These are phyloP conservation scores for Geotrichum cucujoidarum DNA, from an alignment of 1,139 yeast species.

Conservation along the genomic window DNA sequence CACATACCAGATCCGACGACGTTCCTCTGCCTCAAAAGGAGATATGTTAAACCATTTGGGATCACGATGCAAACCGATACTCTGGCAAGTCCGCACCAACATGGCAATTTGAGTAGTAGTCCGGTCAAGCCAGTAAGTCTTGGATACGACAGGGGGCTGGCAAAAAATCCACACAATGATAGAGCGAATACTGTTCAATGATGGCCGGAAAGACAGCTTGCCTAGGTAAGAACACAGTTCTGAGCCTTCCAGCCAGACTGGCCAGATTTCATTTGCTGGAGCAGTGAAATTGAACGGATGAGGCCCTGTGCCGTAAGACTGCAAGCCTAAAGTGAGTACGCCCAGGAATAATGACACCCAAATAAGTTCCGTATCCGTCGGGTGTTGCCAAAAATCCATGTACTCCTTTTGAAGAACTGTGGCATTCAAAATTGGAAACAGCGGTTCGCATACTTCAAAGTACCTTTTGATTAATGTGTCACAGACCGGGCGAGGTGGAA, in stretches of 20 bases:
- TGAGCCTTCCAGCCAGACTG: slow-evolving; percentile 31
- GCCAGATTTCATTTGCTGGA: slow-evolving; percentile 27
- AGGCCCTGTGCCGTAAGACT: slow-evolving; percentile 27
- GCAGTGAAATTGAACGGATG: slow-evolving; percentile 21
- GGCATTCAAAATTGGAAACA: slow-evolving; percentile 31
- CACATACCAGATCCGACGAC: slow-evolving; percentile 34
- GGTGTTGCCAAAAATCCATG: slow-evolving; percentile 32
- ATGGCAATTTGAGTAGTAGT: slow-evolving; percentile 33
- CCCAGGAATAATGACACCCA: slow-evolving; percentile 34
- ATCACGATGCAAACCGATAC: slow-evolving; percentile 37
- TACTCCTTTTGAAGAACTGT: slow-evolving; percentile 31
- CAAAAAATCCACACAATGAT: slow-evolving; percentile 32
- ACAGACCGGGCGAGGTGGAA: slow-evolving; percentile 30
- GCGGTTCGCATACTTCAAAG: slow-evolving; percentile 31
- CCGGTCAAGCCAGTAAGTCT: slow-evolving; percentile 28
- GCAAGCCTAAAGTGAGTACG: slow-evolving; percentile 31
- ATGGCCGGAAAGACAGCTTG: slow-evolving; percentile 32
- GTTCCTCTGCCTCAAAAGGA: slow-evolving; percentile 33
- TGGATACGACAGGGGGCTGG: slow-evolving; percentile 25
- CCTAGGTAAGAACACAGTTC: slow-evolving; percentile 32
- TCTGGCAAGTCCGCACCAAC: slow-evolving; percentile 31
- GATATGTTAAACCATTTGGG: slow-evolving; percentile 35
- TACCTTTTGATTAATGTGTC: slow-evolving; percentile 31
- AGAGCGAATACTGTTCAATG: slow-evolving; percentile 32
- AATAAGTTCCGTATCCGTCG: slow-evolving; percentile 30